phyloP scores from a whole-genome alignment of 2,329 filamentous ascomycete species.

The Colletotrichum falcatum region DNA sequence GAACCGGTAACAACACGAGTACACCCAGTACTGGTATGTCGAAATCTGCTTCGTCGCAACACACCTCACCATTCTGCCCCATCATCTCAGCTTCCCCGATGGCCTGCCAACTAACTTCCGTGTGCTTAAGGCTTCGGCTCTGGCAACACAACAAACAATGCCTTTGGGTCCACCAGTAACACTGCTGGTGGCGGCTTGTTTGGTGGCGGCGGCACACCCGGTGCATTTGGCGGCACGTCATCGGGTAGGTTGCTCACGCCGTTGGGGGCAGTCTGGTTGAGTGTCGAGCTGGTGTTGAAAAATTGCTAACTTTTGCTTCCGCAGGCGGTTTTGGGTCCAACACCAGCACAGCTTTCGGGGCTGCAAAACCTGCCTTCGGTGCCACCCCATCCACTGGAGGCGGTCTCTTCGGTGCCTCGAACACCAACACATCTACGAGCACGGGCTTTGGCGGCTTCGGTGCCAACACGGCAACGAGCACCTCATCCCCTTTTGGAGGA shows the following conservation, averaged over 20 bases:
- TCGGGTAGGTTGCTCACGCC: conserved; percentile 25
- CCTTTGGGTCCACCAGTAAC: conserved; percentile 59
- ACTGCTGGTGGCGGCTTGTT: conserved; percentile 50
- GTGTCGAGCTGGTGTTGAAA: background rate
- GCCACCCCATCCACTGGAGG: conserved; percentile 49
- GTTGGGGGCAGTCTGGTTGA: background rate
- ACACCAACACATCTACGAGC: conserved; percentile 49
- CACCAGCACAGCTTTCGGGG: conserved; percentile 52
- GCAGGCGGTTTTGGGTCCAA: conserved; percentile 51
- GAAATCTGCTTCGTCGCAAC: conserved; percentile 19
- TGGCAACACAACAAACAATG: conserved; percentile 50
- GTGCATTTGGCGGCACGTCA: conserved; percentile 34
- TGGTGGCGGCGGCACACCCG: conserved; percentile 23
- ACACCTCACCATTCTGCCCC: background rate
- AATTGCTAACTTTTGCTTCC: background rate
- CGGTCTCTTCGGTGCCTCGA: conserved; percentile 60
- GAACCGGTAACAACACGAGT: conserved; percentile 53
- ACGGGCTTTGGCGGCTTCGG: conserved; percentile 59
- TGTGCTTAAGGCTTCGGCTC: conserved; percentile 53
- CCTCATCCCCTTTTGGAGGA: conserved; percentile 55
- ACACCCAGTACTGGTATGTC: conserved; percentile 64
- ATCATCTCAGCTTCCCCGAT: conserved; percentile 21
- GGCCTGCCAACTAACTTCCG: conserved; percentile 29
- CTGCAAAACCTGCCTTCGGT: conserved; percentile 45
- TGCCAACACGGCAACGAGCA: conserved; percentile 47